These are phyloP conservation scores for Hypsizygus ulmarius DNA, from an alignment of 1,284 basidiomycete genomes.

Conservation along the genomic window DNA sequence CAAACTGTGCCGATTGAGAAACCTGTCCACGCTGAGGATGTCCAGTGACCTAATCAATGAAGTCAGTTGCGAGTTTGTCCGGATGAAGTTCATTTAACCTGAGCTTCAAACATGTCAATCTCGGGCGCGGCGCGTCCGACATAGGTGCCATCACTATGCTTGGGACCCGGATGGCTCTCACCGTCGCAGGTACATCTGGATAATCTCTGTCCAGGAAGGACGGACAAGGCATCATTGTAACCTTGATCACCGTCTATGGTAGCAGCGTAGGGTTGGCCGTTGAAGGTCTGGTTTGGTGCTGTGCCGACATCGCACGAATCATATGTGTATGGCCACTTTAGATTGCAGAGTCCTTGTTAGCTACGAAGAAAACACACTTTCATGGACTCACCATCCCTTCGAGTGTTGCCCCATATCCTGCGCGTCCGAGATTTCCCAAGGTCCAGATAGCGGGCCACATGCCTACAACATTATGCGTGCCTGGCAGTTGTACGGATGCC, in stretches of 20 bases:
- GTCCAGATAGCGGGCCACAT: slow-evolving; percentile 74
- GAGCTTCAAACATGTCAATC: slow-evolving; percentile 77
- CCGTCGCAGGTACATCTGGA: slow-evolving; percentile 74
- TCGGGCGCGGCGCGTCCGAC: slow-evolving; percentile 75
- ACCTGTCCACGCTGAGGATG: slow-evolving; percentile 45
- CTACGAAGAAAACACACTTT: not conserved
- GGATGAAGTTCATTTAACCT: slow-evolving; percentile 28
- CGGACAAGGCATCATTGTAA: slow-evolving; percentile 43
- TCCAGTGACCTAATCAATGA: slow-evolving; percentile 37
- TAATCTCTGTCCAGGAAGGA: slow-evolving; percentile 72
- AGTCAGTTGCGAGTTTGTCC: not conserved
- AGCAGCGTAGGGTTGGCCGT: slow-evolving; percentile 41
- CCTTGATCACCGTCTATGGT: slow-evolving; percentile 44
- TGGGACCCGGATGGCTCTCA: slow-evolving; percentile 74
- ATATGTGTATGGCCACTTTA: slow-evolving; percentile 75
- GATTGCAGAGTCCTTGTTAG: not conserved
- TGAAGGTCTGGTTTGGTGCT: slow-evolving; percentile 51
- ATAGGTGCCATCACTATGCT: slow-evolving; percentile 52
- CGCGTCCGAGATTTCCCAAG: slow-evolving; percentile 61
- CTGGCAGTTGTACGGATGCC: slow-evolving; percentile 63
- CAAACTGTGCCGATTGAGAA: slow-evolving; percentile 68
- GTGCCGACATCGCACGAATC: slow-evolving; percentile 74
- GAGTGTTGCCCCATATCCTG: slow-evolving; percentile 48
- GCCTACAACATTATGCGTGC: slow-evolving; percentile 49
- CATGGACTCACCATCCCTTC: slow-evolving; percentile 42